phyloP scores from a whole-genome alignment of 441 rosid species.

The Pelargonium cotyledonis region DNA sequence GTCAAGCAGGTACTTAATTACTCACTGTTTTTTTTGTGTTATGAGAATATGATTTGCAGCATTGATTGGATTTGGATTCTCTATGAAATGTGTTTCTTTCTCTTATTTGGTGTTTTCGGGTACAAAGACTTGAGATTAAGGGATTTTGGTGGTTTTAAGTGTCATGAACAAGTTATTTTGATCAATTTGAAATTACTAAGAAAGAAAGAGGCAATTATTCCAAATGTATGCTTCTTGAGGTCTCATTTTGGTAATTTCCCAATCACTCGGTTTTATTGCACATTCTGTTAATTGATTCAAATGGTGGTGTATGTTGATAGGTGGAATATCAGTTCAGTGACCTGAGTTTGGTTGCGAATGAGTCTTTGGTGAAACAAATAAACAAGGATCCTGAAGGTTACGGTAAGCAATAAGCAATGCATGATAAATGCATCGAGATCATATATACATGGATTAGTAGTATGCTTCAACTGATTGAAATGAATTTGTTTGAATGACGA shows the following conservation, averaged over 20 bases:
- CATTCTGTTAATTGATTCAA: too few relatives aligned
- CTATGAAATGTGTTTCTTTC: too few relatives aligned
- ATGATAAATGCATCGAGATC: neutral
- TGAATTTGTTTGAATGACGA: too few relatives aligned
- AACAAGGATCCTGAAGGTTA: conserved; percentile 82
- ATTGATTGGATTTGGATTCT: neutral
- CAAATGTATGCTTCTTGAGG: too few relatives aligned
- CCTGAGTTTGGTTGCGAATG: conserved; percentile 87
- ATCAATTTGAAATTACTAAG: too few relatives aligned
- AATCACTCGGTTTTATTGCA: too few relatives aligned
- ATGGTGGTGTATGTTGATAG: conserved; percentile 27
- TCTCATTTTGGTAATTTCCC: too few relatives aligned
- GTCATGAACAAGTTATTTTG: too few relatives aligned
- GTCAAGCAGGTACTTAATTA: conserved; percentile 92
- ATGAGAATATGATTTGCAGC: neutral
- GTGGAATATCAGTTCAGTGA: conserved; percentile 87
- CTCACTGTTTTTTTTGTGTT: neutral
- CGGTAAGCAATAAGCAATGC: conserved; percentile 41
- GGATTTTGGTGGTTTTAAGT: too few relatives aligned
- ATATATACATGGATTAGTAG: neutral
- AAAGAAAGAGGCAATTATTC: too few relatives aligned
- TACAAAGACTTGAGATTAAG: too few relatives aligned
- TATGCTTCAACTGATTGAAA: neutral
- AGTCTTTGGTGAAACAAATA: conserved; percentile 67
- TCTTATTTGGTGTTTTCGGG: too few relatives aligned